These are phyloP conservation scores for Saccharomyces cerevisiae DNA, from an alignment of 805 yeast genomes.

Conservation along the genomic window DNA sequence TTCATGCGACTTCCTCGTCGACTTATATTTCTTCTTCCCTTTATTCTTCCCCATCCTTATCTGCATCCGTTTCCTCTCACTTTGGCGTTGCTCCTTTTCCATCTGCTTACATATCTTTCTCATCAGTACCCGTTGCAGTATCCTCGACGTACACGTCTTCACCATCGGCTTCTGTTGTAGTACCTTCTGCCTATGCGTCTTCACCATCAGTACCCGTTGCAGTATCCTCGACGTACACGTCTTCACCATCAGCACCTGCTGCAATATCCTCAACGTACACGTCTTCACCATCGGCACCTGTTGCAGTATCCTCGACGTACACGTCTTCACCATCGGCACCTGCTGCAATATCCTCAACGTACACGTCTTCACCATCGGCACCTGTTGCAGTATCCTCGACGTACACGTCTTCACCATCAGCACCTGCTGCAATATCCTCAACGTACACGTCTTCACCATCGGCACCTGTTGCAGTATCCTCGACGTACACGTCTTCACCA, in stretches of 20 bases:
- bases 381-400: too few species aligned
- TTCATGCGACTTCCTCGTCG: neutral
- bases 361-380: too few species aligned
- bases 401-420: conserved; percentile 2
- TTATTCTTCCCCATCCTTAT: neutral
- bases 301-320: neutral
- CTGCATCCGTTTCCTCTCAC: neutral
- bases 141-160: too few species aligned
- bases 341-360: conserved; percentile 10
- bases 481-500: conserved; percentile 1
- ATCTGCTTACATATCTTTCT: too few species aligned
- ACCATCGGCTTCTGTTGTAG: neutral
- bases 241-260: conserved; percentile 5
- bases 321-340: neutral
- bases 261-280: conserved; percentile 6
- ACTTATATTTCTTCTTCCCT: neutral
- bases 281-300: too few species aligned
- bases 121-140: too few species aligned
- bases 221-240: neutral
- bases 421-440: neutral
- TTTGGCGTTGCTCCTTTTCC: too few species aligned
- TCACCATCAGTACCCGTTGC: neutral
- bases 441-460: conserved; percentile 2
- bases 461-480: conserved; percentile 1
- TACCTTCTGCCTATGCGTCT: neutral